These are phyloP conservation scores for Cryphonectria radicalis DNA, from an alignment of 2,329 filamentous ascomycete genomes.

Conservation along the genomic window DNA sequence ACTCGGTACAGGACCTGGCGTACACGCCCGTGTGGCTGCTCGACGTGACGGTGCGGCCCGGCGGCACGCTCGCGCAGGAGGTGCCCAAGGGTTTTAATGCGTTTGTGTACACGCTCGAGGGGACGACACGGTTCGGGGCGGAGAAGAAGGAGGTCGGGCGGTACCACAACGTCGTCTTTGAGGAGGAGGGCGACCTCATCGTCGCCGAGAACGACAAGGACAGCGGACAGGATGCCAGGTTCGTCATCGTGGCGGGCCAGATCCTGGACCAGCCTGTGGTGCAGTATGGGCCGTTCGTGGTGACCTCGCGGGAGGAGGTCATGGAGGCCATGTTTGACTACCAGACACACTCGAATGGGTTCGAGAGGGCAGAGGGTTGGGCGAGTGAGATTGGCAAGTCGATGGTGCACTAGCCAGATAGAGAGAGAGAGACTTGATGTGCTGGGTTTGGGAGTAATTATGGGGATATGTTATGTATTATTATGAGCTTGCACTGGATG, in stretches of 20 bases:
- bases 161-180: slow-evolving; percentile 90
- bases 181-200: slow-evolving; percentile 76
- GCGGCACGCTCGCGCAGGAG: slow-evolving; percentile 74
- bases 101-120: slow-evolving; percentile 85
- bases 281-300: slow-evolving; percentile 86
- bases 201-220: slow-evolving; percentile 69
- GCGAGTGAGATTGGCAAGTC: slow-evolving; percentile 84
- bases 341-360: slow-evolving; percentile 74
- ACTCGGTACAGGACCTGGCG: slow-evolving; percentile 85
- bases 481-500: background rate
- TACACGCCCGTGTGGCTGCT: slow-evolving; percentile 98
- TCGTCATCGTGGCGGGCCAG: slow-evolving; percentile 77
- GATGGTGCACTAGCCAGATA: slow-evolving; percentile 54
- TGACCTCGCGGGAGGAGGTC: slow-evolving; percentile 72
- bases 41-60: slow-evolving; percentile 79
- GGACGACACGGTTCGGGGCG: slow-evolving; percentile 66
- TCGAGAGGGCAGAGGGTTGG: slow-evolving; percentile 80
- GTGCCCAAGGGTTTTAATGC: slow-evolving; percentile 85
- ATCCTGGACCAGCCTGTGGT: slow-evolving; percentile 81
- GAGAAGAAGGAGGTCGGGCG: slow-evolving; percentile 61
- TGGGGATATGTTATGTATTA: background rate
- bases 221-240: slow-evolving; percentile 61
- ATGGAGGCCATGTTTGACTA: slow-evolving; percentile 79
- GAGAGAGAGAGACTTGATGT: slow-evolving; percentile 14
- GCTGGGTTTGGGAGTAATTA: background rate